Base-by-base conservation (phyloP, 176 grass and related monocot genomes). In the Eragrostis nindensis region DNA sequence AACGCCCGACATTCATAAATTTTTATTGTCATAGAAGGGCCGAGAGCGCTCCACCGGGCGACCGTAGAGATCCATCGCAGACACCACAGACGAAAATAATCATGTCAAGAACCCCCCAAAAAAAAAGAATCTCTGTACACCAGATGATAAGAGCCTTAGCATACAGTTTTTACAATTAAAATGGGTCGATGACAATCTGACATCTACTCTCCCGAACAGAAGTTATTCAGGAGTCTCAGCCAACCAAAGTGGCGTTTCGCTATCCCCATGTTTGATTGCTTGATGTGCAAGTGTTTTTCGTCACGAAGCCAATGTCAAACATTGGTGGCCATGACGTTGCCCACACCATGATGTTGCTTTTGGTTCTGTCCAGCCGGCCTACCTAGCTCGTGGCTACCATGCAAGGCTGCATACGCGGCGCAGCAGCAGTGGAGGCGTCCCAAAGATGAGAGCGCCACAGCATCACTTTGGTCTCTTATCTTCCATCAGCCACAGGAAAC, bases 401-500 rank as follows among this genome's bases (percentile, higher is more conserved):
- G 64, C n/a, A 43, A 54, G 64, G 29, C 45, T 17, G 46, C 7
- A 13, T 40, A 30, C 41, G 47, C 25, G 63, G 32, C 47, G 13
- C 3, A 4, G 1, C 11, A 3, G 0, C 76, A 54, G 17, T 66
- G 11, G 45, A 53, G 18, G 21, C 10, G 1, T 44, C 2, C 22
- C 62, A 19, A 1, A 18, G 46, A 52, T 29, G 5, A 24, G 8
- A 32, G 6, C 57, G n/a, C n/a, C n/a, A n/a, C 16, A 1, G 44
- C 25, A 6, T 27, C 16, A 9, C 17, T 21, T 8, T 49, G 75
- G 60, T 36, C 17, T 63, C 32, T 41, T 13, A 26, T 17, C 27
- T 48, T 48, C 59, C 29, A 17, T 78, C 62, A 78, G 44, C 44
- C 17, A 66, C 60, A 66, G 27, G 59, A 78, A 78, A 78, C 19